Percentiles rank a stretch among this genome's conserved stretches.
These are phyloP conservation scores for Sporisorium scitamineum DNA, from an alignment of 1,284 basidiomycete genomes.

Conservation along the genomic window DNA sequence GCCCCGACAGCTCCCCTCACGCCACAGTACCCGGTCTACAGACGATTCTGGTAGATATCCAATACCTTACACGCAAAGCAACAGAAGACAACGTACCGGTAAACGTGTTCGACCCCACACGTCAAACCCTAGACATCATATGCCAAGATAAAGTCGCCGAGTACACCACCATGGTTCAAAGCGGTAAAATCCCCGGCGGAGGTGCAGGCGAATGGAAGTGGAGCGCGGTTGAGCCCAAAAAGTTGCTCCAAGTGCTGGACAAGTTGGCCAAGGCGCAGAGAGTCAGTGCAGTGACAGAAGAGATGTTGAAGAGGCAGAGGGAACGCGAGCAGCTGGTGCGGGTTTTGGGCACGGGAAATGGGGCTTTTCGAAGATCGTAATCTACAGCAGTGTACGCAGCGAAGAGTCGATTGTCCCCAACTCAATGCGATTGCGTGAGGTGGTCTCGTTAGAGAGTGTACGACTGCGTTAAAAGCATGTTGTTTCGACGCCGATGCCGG, in stretches of 20 bases:
- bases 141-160: slow-evolving; percentile 84
- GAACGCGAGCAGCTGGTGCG: slow-evolving; percentile 10
- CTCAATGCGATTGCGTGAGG: background rate
- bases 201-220: slow-evolving; percentile 14
- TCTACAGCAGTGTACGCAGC: too few species aligned
- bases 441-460: background rate
- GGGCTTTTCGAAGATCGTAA: background rate
- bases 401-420: too few species aligned
- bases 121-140: slow-evolving; percentile 81
- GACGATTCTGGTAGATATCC: slow-evolving; percentile 44
- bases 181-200: slow-evolving; percentile 7
- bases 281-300: background rate
- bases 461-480: background rate
- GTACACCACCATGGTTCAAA: slow-evolving; percentile 72
- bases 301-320: slow-evolving; percentile 21
- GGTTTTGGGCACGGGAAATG: background rate
- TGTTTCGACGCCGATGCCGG: too few species aligned
- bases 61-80: slow-evolving; percentile 49
- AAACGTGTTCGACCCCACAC: slow-evolving; percentile 10
- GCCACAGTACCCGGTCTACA: slow-evolving; percentile 24
- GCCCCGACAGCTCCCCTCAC: slow-evolving; percentile 20
- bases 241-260: slow-evolving; percentile 37
- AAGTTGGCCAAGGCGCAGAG: slow-evolving; percentile 14
- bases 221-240: slow-evolving; percentile 17
- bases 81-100: slow-evolving; percentile 14